A percentile compares a stretch with the other conserved stretches of the same genome.
These are phyloP conservation scores for Wickerhamiella galacta DNA, from an alignment of 805 yeast species.

Conservation along the genomic window DNA sequence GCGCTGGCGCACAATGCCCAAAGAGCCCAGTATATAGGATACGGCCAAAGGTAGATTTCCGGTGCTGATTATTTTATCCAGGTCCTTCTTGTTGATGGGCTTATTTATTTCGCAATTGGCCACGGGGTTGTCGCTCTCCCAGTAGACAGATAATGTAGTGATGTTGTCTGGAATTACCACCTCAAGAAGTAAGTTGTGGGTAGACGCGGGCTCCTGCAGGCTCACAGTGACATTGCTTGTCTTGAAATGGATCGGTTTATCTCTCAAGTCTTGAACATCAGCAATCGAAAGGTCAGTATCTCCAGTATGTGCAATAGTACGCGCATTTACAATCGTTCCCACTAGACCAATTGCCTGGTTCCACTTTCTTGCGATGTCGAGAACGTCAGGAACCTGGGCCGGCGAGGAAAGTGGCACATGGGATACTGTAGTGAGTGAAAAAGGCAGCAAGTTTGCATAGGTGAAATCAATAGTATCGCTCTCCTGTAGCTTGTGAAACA, in stretches of 20 bases:
- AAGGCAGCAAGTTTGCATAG: constrained; percentile 17
- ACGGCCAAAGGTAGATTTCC: constrained; percentile 12
- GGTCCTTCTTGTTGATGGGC: constrained; percentile 10
- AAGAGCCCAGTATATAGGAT: constrained; percentile 9
- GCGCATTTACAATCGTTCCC: constrained; percentile 8
- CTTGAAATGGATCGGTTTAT: constrained; percentile 10
- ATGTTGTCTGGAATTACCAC: constrained; percentile 2
- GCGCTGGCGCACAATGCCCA: constrained; percentile 10
- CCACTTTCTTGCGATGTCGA: constrained; percentile 13
- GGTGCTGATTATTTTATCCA: constrained; percentile 5
- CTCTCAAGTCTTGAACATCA: constrained; percentile 13
- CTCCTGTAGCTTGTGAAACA: constrained; percentile 6
- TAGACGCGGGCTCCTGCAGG: neutral
- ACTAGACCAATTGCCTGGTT: constrained; percentile 7
- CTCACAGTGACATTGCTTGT: constrained; percentile 6
- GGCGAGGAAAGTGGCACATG: constrained; percentile 20
- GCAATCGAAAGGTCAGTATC: constrained; percentile 15
- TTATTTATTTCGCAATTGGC: constrained; percentile 3
- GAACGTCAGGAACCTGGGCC: constrained; percentile 13
- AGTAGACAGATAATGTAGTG: neutral
- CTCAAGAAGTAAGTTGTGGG: neutral
- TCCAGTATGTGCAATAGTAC: constrained; percentile 5
- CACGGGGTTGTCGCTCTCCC: neutral
- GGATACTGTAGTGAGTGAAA: constrained; percentile 12
- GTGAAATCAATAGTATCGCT: constrained; percentile 12